phyloP scores from a whole-genome alignment of 805 yeast species.

The Candida sithepensis region DNA sequence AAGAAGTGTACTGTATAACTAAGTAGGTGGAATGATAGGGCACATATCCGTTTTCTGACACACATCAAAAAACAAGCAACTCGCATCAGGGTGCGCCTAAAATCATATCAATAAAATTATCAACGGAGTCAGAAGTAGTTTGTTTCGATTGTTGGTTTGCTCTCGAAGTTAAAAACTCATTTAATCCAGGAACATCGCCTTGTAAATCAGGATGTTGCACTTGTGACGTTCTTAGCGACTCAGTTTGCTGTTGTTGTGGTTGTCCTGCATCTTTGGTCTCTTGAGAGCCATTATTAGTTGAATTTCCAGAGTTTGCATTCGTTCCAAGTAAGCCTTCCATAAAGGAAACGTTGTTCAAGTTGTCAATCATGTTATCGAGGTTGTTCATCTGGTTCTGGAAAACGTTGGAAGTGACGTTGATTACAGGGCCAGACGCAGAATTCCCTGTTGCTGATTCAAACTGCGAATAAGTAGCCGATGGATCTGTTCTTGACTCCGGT shows the following conservation, averaged over 20 bases:
- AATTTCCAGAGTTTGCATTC: background rate
- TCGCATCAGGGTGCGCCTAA: background rate
- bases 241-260: background rate
- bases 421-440: background rate
- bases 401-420: background rate
- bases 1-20: too few species aligned
- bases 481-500: background rate
- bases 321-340: background rate
- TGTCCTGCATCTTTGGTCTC: background rate
- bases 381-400: background rate
- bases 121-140: background rate
- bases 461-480: background rate
- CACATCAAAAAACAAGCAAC: background rate
- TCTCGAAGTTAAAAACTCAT: background rate
- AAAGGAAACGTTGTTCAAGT: slow-evolving; percentile 3
- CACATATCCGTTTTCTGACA: too few species aligned
- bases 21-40: background rate
- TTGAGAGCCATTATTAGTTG: background rate
- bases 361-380: slow-evolving; percentile 1
- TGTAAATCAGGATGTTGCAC: background rate
- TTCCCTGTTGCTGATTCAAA: background rate
- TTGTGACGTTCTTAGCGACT: background rate
- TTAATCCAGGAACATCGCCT: background rate
- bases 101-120: background rate
- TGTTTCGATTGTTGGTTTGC: background rate